Conservation (phyloP, 2,329 filamentous ascomycete genomes). For the Exophiala bonariae region DNA sequence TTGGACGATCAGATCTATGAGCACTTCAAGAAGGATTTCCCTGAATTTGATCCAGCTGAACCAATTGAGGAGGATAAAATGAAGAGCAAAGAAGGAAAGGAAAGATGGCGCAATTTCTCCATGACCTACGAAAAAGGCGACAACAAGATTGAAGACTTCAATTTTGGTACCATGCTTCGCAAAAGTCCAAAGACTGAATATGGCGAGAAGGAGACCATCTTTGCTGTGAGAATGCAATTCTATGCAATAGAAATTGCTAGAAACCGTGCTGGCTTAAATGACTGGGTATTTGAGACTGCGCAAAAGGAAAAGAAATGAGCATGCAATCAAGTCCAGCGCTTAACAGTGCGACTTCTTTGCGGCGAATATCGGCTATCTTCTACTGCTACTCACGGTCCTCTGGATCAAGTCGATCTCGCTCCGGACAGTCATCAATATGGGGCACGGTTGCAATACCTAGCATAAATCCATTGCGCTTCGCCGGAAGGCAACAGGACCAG, state of each 20-base stretch:
- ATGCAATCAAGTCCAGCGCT: no score
- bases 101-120: slow-evolving; percentile 92
- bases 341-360: no score
- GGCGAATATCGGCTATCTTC: no score
- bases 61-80: slow-evolving; percentile 89
- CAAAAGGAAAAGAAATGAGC: slow-evolving; percentile 54
- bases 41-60: slow-evolving; percentile 81
- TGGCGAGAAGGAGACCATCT: slow-evolving; percentile 84
- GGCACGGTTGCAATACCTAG: no score
- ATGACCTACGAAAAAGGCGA: slow-evolving; percentile 78
- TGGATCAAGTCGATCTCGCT: no score
- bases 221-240: slow-evolving; percentile 81
- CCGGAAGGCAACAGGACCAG: no score
- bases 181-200: slow-evolving; percentile 79
- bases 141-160: slow-evolving; percentile 84
- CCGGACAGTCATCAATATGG: no score
- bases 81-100: slow-evolving; percentile 97
- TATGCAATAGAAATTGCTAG: slow-evolving; percentile 75
- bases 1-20: slow-evolving; percentile 93
- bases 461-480: no score
- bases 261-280: slow-evolving; percentile 86
- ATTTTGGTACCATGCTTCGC: slow-evolving; percentile 93
- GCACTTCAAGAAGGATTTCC: slow-evolving; percentile 84
- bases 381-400: no score
- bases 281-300: slow-evolving; percentile 91